Conservation (phyloP, 2,329 filamentous ascomycete genomes). For the Chaetomium sp. region DNA sequence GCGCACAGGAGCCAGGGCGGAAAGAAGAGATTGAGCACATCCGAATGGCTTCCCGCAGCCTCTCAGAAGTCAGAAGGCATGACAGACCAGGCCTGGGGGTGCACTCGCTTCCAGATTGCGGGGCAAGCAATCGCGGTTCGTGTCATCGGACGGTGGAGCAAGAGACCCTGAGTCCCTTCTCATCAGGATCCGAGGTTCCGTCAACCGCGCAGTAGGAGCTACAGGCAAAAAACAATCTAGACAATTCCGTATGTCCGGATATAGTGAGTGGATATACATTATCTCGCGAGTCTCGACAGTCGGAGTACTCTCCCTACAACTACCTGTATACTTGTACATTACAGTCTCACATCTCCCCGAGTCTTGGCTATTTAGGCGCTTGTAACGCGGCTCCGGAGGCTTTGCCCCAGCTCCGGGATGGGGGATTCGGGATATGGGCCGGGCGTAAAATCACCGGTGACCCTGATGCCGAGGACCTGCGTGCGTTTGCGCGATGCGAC, state of each 20-base stretch:
- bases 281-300: no score
- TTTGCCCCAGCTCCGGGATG: neutral
- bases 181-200: neutral
- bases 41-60: neutral
- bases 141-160: neutral
- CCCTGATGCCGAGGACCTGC: constrained; percentile 6
- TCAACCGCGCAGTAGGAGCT: neutral
- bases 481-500: constrained; percentile 1
- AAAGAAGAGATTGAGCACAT: neutral
- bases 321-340: neutral
- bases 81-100: neutral
- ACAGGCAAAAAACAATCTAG: neutral
- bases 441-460: neutral
- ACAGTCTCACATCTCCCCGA: neutral
- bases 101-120: neutral
- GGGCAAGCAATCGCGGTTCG: constrained; percentile 1
- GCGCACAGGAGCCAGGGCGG: no score
- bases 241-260: no score
- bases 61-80: neutral
- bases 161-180: neutral
- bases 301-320: no score
- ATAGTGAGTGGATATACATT: no score
- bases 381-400: neutral
- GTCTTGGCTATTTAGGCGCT: neutral
- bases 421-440: neutral